phyloP scores from a whole-genome alignment of 2,329 filamentous ascomycete species.

The Alternaria panax region DNA sequence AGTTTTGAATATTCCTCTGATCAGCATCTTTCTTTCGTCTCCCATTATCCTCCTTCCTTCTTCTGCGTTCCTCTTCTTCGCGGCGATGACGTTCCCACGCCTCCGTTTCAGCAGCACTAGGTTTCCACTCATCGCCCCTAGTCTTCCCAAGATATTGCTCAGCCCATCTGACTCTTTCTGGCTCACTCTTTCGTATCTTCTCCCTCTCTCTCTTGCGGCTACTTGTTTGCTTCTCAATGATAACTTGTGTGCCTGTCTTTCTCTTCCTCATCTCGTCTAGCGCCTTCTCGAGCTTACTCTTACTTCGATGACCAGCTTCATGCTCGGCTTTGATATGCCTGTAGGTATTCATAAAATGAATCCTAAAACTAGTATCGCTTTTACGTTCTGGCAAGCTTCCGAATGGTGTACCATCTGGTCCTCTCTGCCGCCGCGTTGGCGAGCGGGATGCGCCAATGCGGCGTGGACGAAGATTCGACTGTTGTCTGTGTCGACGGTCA shows the following conservation, averaged over 20 bases:
- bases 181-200: neutral
- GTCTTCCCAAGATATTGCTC: neutral
- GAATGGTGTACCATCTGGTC: conserved; percentile 27
- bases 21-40: neutral
- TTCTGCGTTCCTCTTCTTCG: neutral
- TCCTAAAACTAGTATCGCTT: conserved; percentile 23
- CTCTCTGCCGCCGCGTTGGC: conserved; percentile 7
- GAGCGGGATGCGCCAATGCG: neutral
- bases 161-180: neutral
- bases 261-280: conserved; percentile 17
- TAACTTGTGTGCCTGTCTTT: neutral
- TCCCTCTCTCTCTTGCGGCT: neutral
- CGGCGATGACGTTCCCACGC: neutral
- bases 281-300: conserved; percentile 21
- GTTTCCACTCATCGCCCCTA: neutral
- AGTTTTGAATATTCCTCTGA: neutral
- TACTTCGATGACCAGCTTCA: conserved; percentile 22
- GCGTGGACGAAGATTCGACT: neutral
- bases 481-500: neutral
- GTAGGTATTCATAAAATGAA: conserved; percentile 30
- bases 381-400: conserved; percentile 28
- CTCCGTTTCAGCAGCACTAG: neutral
- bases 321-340: conserved; percentile 33
- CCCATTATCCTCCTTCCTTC: neutral
- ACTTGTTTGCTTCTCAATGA: neutral